Base-by-base conservation (phyloP, 306 rosid genomes). In the Quercus gilva region DNA sequence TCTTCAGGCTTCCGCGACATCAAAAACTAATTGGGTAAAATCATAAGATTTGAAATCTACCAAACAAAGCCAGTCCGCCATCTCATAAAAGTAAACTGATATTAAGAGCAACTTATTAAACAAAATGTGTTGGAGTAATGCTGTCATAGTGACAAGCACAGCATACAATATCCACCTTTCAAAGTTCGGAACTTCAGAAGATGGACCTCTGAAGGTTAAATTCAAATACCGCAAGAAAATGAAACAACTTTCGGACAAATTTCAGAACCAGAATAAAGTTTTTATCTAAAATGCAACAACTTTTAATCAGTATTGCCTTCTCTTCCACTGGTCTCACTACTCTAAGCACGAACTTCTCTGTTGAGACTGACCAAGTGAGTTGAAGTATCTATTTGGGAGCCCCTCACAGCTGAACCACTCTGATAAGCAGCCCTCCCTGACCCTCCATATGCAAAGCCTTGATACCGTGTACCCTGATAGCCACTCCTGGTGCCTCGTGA, bases 341-440 rank as follows among this genome's bases (percentile, higher is more conserved):
- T 49, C 26, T 49, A 93, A 73, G 94, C 88, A 29, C 92, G 91
- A 73, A 89, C 80, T 3, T 94, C 94, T 75, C 81, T 84, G 86
- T 82, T 82, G 37, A 94, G 92, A 86, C 92, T 91, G 71, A 94
- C 95, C 98, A 90, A 92, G 56, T 92, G 97, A 13, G 90, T 81
- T 55, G 95, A 88, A 59, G 73, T 71, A 76, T 92, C 96, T 71
- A 81, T 85, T n/a, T 90, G 97, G 41, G 91, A 74, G 51, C 95
- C 98, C 84, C 94, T 88, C 14, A 55, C 77, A 58, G 89, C 71
- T 18, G 89, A 84, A 76, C 86, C 88, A 55, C 90, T 68, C 37
- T 78, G 87, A 71, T 80, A 83, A 37, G 81, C 60, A 51, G 76
- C 64, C 91, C 94, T 92, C 74, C 93, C 92, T 4, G 89, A 87